Evolutionary conservation across 148 eudicot genomes (phyloP).

Genomic region (Selenicereus undatus): DNA sequence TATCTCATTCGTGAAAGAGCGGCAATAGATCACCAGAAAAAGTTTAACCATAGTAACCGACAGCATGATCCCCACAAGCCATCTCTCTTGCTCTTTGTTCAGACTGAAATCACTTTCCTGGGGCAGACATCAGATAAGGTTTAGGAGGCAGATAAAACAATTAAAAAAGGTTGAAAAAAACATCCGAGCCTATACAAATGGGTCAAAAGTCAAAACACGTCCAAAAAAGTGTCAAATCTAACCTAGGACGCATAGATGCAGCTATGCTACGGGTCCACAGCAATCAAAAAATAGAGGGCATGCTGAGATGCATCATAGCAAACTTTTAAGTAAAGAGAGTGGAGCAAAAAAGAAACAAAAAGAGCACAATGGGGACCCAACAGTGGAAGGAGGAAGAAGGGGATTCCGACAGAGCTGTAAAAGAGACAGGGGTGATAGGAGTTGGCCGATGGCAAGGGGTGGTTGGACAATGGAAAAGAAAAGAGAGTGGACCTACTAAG

Average conservation of each 20-base stretch:
- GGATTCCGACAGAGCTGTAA: neutral
- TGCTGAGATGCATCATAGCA: neutral
- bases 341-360: neutral
- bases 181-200: neutral
- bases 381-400: neutral
- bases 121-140: neutral
- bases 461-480: neutral
- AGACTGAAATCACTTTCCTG: slow-evolving; percentile 52
- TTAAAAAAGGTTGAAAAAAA: neutral
- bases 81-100: slow-evolving; percentile 54
- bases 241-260: neutral
- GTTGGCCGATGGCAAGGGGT: neutral
- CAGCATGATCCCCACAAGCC: slow-evolving; percentile 92
- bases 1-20: slow-evolving; percentile 87
- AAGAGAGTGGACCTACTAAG: neutral
- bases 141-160: slow-evolving; percentile 9
- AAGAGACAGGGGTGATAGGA: neutral
- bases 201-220: neutral
- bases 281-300: neutral
- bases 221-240: neutral
- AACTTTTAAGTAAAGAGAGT: neutral
- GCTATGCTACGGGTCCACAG: neutral
- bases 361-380: neutral
- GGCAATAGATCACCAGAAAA: slow-evolving; percentile 69
- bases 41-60: slow-evolving; percentile 80